Base-by-base conservation (phyloP, 768 basidiomycete species). In the Tricholoma sp. region DNA sequence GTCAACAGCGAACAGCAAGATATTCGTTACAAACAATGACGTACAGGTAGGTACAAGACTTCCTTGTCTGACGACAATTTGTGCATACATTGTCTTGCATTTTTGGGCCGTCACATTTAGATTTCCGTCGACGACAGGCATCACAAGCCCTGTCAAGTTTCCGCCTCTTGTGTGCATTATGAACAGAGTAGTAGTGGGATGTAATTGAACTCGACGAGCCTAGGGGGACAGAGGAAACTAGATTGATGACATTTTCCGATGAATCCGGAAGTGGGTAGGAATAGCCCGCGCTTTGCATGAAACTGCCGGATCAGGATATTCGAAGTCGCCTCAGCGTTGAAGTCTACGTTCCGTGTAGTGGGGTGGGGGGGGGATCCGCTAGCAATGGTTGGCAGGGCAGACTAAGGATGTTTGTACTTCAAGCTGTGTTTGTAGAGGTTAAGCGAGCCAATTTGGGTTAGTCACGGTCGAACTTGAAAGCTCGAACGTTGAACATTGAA, bases 131-230 rank as follows among this genome's bases (percentile, higher is more conserved):
- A 14, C 84, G 72, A 62, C 84, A 86, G 29, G 72, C 74, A 62
- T 86, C 84, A 59, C 84, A 86, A 10, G 83, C 83, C 16, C 84
- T 73, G 32, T 82, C 79, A 16, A 78, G 72, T 65, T 76, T 81
- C 37, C 77, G 76, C 54, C 72, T 79, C 69, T 76, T 76, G 50
- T 59, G 45, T 29, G 64, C 35, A 39, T 61, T 56, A 49, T 54
- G 49, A 21, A 34, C 50, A 59, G 55, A 41, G 31, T 29, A 29
- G 32, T 31, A 22, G 24, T 27, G 24, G 27, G 53, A 22, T 43
- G 41, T 16, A 31, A 5, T 27, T 27, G 53, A 45, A 41, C 39
- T 45, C 16, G 52, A 34, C 21, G 29, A 41, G 39, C 22, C 39
- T 43, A 14, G 7, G 19, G 53, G 45, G 41, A 3, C 27, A 45